Evolutionary conservation across 345 rosid genomes (phyloP).

Genomic region (Angophora floribunda): DNA sequence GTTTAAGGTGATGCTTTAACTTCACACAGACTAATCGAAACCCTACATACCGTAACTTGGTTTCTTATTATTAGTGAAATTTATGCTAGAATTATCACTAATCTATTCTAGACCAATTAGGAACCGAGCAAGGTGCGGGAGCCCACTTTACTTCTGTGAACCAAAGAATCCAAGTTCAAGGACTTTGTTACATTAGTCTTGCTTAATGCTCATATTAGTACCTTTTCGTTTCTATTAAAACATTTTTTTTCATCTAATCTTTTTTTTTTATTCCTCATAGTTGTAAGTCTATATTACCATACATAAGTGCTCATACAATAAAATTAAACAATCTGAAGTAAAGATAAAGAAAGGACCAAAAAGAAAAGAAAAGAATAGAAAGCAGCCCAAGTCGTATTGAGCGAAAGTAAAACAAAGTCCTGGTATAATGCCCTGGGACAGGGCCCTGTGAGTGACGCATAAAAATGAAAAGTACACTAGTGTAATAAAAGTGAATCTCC

Average conservation of each 20-base stretch:
- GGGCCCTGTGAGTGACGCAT: not conserved
- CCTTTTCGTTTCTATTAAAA: not conserved
- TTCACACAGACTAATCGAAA: not conserved
- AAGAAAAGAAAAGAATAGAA: not conserved
- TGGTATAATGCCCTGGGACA: not conserved
- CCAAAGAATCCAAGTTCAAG: no score
- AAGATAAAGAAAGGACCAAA: not conserved
- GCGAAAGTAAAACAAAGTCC: not conserved
- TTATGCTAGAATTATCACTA: not conserved
- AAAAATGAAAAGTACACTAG: not conserved
- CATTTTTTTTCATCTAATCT: not conserved
- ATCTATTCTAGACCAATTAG: no score
- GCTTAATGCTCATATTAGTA: not conserved
- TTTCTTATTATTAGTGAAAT: no score
- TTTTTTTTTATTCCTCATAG: not conserved
- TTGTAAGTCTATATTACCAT: not conserved
- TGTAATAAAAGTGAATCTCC: not conserved
- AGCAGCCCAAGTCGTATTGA: not conserved
- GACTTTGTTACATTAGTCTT: not conserved
- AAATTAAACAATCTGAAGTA: not conserved
- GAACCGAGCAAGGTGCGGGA: rapidly evolving
- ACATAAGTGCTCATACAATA: not conserved
- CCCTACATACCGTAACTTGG: not conserved
- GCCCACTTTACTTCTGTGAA: not conserved
- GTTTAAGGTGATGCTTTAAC: not conserved